These are phyloP conservation scores for Mycena latifolia DNA, from an alignment of 768 basidiomycete species.

Conservation along the genomic window DNA sequence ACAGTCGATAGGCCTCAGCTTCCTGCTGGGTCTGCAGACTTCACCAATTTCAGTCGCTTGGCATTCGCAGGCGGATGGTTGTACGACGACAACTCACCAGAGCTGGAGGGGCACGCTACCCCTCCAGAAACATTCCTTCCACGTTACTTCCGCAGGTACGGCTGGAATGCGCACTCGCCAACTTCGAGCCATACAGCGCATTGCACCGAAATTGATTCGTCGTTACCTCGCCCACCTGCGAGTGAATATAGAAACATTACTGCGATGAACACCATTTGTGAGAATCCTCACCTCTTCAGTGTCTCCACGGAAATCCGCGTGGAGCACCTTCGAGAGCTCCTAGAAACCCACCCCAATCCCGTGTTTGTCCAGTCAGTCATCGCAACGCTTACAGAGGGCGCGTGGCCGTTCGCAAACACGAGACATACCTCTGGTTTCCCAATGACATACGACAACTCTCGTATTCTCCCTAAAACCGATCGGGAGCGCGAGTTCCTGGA, in stretches of 20 bases:
- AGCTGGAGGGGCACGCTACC: too few species aligned
- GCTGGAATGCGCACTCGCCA: not conserved
- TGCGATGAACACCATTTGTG: not conserved
- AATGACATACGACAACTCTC: not conserved
- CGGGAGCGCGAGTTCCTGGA: conserved; percentile 33
- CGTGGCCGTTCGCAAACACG: not conserved
- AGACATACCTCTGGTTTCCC: not conserved
- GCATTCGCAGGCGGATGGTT: not conserved
- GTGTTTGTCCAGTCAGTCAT: not conserved
- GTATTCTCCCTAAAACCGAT: not conserved
- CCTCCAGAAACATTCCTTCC: not conserved
- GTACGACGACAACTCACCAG: not conserved
- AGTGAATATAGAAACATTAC: not conserved
- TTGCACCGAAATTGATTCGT: conserved; percentile 1
- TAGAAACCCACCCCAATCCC: not conserved
- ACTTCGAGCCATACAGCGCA: conserved; percentile 4
- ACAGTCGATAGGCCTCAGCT: not conserved
- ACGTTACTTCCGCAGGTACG: not conserved
- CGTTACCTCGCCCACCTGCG: conserved; percentile 2
- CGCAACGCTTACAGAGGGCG: not conserved
- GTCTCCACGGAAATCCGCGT: not conserved
- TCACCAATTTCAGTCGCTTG: not conserved
- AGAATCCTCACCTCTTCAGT: not conserved
- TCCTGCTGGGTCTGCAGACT: conserved; percentile 13
- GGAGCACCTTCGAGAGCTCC: not conserved